These are phyloP conservation scores for Diaporthe humulicola DNA, from an alignment of 2,329 filamentous ascomycete species.

Conservation along the genomic window DNA sequence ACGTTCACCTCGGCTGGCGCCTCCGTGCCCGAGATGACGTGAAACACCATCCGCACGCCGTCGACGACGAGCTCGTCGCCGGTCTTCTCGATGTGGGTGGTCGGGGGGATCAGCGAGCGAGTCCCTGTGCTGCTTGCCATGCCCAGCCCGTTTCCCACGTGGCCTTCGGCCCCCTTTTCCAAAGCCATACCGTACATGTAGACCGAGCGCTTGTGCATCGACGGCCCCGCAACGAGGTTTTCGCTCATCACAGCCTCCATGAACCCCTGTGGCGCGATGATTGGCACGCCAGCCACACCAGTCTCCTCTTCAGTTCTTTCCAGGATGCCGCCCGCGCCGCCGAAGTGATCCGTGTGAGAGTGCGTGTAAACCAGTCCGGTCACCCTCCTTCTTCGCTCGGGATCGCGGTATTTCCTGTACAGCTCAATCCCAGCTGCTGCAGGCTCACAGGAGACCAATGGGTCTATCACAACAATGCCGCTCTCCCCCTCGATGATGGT, in stretches of 20 bases:
- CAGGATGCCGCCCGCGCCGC: constrained; percentile 44
- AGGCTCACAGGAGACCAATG: constrained; percentile 52
- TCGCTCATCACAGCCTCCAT: constrained; percentile 54
- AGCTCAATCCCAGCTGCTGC: constrained; percentile 50
- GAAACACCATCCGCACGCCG: constrained; percentile 54
- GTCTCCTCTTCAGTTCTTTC: constrained; percentile 6
- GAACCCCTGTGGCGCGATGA: constrained; percentile 55
- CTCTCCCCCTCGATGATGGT: constrained; percentile 53
- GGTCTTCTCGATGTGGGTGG: constrained; percentile 47
- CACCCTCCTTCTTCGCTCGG: constrained; percentile 42
- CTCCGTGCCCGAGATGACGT: constrained; percentile 56
- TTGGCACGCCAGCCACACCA: constrained; percentile 36
- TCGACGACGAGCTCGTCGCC: constrained; percentile 50
- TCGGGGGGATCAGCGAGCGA: constrained; percentile 52
- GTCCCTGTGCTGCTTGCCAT: constrained; percentile 49
- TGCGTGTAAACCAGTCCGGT: constrained; percentile 57
- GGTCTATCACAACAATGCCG: constrained; percentile 56
- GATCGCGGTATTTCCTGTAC: constrained; percentile 48
- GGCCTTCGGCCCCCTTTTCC: constrained; percentile 46
- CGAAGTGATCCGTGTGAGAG: constrained; percentile 56
- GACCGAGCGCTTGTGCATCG: constrained; percentile 53
- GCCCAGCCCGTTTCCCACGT: constrained; percentile 55
- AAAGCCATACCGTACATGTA: constrained; percentile 57
- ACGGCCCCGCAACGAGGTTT: constrained; percentile 53
- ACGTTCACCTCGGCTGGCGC: constrained; percentile 58